Evolutionary conservation across 805 yeast species (phyloP), one percentile per base, ranked within the genome.

Genomic region (Kazachstania psychrophila): DNA sequence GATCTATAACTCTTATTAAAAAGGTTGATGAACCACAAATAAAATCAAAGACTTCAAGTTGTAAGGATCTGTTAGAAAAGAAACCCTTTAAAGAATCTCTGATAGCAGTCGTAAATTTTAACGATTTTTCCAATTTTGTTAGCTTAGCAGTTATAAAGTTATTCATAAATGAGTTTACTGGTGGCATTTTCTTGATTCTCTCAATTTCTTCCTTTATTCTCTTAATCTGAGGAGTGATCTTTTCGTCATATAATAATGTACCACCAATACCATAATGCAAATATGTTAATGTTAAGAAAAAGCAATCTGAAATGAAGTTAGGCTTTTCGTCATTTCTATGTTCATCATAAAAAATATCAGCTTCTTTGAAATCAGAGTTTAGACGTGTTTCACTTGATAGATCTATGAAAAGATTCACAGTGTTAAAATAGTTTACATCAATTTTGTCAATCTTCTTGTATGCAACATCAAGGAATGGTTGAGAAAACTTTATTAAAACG

Each of bases 191-290:
- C 19, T 59, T 44, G 46, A 69, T 46, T 29, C 54, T 49, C n/a
- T 58, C 58, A 31, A 61, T 44, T 38, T 64, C 65, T 27, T 59
- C 60, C 46, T 69, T 65, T 17, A 74, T 47, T 48, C 66, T 66
- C 23, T 66, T 69, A 18, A 77, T 58, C 41, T 72, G 66, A 44
- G 72, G 72, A 12, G 70, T 64, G 23, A 78, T 51, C 40, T 79
- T 73, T 30, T 73, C 76, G 41, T 75, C 73, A 31, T 65, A 67
- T 31, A 75, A 68, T 39, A 72, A 60, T 0, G 81, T 61, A 34
- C 96, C 97, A 17, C 94, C 94, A 28, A 85, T 64, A 29, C 97
- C 98, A 61, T 82, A 92, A 47, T 89, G 88, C 33, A 85, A 60
- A 55, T 80, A 87, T 0, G 94, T 77, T 35, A 81, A 65, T 5